Base-by-base conservation (phyloP, 768 basidiomycete species). In the Pluteus cervinus region DNA sequence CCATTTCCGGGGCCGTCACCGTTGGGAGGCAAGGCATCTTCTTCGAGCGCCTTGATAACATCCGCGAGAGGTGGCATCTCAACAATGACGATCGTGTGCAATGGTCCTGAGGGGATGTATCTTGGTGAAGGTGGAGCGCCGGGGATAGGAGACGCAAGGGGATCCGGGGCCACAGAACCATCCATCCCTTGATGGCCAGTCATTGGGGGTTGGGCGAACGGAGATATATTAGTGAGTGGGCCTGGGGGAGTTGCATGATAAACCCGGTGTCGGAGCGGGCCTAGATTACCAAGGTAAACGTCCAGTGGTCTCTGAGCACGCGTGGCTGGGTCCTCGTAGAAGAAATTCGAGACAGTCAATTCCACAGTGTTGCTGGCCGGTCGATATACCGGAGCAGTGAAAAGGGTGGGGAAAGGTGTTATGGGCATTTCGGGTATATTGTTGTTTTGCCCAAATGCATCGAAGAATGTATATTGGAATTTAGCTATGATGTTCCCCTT, bases 401-500 rank as follows among this genome's bases (percentile, higher is more conserved):
- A 85, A 11, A 93, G 61, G 4, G 85, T 87, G 0, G 92, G 92
- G 60, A 92, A 87, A 1, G 92, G 90, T 0, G 91, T 91, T 46
- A 96, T 86, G 16, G 87, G 80, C 50, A 77, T 65, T 42, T 80
- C 78, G 33, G 88, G 85, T 52, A 86, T 79, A 35, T 66, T 76
- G 52, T 72, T 81, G 53, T 80, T 87, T 49, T 86, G 78, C 10
- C 84, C 84, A 56, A 86, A 82, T 4, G 86, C 86, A 51, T 92
- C 87, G 55, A 93, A 92, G 58, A 94, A 94, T 12, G 88, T 90
- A 57, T 92, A 93, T 51, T 91, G 86, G 61, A 91, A 92, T 61
- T 91, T 90, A 38, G 89, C 88, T 91, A 48, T 14, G 52, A 44
- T 7, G 24, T 15, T 16, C 29, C 9, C 9, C 26, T 9, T 22